Conservation (phyloP, 441 rosid species). For the Euphorbia celastroides region DNA sequence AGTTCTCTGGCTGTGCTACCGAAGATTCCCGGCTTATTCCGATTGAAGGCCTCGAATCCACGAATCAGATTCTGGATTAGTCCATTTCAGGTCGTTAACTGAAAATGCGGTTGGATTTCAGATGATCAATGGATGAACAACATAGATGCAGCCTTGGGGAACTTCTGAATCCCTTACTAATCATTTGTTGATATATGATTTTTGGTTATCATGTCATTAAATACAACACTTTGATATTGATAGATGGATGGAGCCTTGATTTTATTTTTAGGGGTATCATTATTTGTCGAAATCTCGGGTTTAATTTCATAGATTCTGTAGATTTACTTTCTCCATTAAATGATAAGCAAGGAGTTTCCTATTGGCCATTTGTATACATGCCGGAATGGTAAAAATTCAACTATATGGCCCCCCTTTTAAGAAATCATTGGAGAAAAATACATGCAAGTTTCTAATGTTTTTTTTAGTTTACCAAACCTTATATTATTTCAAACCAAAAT, state of each 20-base stretch:
- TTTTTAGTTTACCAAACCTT: no score
- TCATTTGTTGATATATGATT: conserved; percentile 19
- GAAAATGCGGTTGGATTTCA: conserved; percentile 16
- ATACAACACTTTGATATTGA: no score
- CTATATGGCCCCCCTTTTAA: no score
- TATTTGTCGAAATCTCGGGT: conserved; percentile 54
- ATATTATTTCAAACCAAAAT: no score
- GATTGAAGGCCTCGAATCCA: conserved; percentile 20
- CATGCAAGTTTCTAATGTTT: no score
- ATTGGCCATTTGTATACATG: background rate
- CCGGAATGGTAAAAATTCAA: background rate
- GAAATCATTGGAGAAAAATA: no score
- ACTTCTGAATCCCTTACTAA: conserved; percentile 10
- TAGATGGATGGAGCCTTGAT: conserved; percentile 3
- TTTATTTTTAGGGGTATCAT: conserved; percentile 38
- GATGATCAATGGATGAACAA: conserved; percentile 15
- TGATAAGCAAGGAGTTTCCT: conserved; percentile 4
- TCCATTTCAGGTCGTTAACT: conserved; percentile 17
- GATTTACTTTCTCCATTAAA: conserved; percentile 16
- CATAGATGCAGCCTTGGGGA: conserved; percentile 20
- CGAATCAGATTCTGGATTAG: conserved; percentile 13
- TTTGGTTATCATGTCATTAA: conserved; percentile 25
- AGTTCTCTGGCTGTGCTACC: conserved; percentile 6
- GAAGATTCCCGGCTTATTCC: conserved; percentile 8
- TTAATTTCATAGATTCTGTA: conserved; percentile 21